Evolutionary conservation across 1,284 basidiomycete genomes (phyloP), one percentile per base, ranked within the genome.

Genomic region (Leccinum huronense): DNA sequence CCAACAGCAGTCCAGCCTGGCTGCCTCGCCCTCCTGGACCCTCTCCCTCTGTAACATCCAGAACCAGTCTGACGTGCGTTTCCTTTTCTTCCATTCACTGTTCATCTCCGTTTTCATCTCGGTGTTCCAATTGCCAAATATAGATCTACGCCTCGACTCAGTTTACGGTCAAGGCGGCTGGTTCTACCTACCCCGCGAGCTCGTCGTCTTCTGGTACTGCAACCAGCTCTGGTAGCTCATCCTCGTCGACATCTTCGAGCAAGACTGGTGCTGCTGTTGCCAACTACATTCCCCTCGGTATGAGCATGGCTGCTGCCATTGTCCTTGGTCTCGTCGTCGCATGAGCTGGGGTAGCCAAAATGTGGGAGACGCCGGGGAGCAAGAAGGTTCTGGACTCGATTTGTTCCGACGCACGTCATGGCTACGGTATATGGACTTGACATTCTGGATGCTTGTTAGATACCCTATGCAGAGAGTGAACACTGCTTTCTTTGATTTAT

Each of bases 91-190:
- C 63, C n/a, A 45, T 45, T 6, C 5, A 48, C 45, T 48, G 48
- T 42, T 23, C n/a, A 53, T 58, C 62, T 40, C 51, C 36, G 58
- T 53, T 40, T 54, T 23, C 19, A 38, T 11, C 16, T 54, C 19
- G 23, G n/a, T 65, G 16, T 67, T 1, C 19, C 13, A 27, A 54
- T 45, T n/a, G 6, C 14, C 19, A 36, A 9, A 27, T 55, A 67
- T 69, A 92, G 87, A 69, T 92, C 66, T 90, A 83, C 70, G 86
- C 86, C 27, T 89, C 34, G 68, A 83, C 62, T 71, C 77, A 10
- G 16, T 93, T 93, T 76, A 85, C 88, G 73, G 84, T 93, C 77
- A 88, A 89, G 73, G 71, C 87, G 13, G 69, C 79, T 51, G 86
- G 85, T 59, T 81, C 90, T 13, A 10, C 80, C 8, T 93, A 90